Conservation (phyloP, 2,329 filamentous ascomycete genomes). For the Ceratocystis eucalypticola region DNA sequence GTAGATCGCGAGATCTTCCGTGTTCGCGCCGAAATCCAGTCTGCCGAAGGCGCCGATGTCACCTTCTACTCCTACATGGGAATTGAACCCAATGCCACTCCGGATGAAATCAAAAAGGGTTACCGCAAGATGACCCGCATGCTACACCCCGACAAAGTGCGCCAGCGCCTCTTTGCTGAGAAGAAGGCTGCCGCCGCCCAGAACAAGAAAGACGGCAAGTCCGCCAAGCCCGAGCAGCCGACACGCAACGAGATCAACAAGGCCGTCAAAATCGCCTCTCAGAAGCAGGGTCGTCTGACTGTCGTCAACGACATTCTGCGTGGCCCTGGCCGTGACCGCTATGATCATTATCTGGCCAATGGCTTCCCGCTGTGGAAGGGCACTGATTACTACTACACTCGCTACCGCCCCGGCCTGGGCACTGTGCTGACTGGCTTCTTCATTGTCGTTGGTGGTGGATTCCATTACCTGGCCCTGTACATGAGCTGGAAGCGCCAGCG, state of each 20-base stretch:
- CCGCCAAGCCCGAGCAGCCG: conserved; percentile 57
- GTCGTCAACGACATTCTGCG: conserved; percentile 78
- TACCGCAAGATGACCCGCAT: conserved; percentile 76
- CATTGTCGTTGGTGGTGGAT: conserved; percentile 65
- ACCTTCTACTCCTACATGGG: conserved; percentile 94
- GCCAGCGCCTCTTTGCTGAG: conserved; percentile 63
- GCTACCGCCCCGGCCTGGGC: conserved; percentile 80
- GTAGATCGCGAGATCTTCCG: conserved; percentile 96
- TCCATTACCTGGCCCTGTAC: conserved; percentile 75
- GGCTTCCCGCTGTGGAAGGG: conserved; percentile 96
- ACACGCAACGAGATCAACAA: conserved; percentile 61
- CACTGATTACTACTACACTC: conserved; percentile 94
- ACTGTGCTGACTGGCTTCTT: conserved; percentile 73
- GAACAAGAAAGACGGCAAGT: conserved; percentile 27
- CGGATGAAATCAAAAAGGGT: conserved; percentile 84
- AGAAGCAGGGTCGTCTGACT: conserved; percentile 70
- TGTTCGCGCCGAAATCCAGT: conserved; percentile 70
- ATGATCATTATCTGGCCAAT: conserved; percentile 85
- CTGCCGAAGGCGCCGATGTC: conserved; percentile 62
- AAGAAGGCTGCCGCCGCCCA: conserved; percentile 42
- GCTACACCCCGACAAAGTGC: conserved; percentile 92
- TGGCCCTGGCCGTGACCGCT: conserved; percentile 67
- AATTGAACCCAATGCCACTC: conserved; percentile 55
- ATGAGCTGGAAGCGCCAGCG: conserved; percentile 80
- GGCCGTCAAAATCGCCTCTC: conserved; percentile 66